Conservation (phyloP, 371 early-diverging fungal genomes). For the Entomophthora muscae region DNA sequence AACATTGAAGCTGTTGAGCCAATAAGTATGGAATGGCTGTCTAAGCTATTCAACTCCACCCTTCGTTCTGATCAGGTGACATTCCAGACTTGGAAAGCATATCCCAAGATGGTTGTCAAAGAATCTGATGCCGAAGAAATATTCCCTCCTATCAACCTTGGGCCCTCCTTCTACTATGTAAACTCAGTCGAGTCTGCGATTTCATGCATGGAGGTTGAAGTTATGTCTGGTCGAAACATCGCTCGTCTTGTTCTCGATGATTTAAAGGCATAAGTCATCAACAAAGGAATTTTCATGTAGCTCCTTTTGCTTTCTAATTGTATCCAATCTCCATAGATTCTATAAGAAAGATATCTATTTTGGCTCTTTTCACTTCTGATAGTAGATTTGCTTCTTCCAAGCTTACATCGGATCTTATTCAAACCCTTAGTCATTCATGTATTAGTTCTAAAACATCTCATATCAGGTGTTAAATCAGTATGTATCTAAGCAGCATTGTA, state of each 20-base stretch:
- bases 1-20: neutral
- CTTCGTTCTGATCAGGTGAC: neutral
- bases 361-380: no score
- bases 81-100: neutral
- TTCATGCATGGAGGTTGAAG: constrained; percentile 5
- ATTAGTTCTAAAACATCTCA: no score
- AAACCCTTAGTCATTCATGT: no score
- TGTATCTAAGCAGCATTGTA: no score
- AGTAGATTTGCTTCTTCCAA: no score
- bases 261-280: no score
- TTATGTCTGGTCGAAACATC: neutral
- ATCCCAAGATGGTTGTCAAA: neutral
- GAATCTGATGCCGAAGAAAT: neutral
- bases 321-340: no score
- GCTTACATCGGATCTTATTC: no score
- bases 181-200: constrained; percentile 6
- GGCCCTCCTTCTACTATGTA: neutral
- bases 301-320: no score
- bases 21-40: neutral
- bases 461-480: no score
- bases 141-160: neutral
- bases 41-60: neutral
- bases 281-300: no score
- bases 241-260: neutral
- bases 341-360: no score